phyloP scores from a whole-genome alignment of 2,329 filamentous ascomycete genomes.

The Pseudocercospora eumusae region DNA sequence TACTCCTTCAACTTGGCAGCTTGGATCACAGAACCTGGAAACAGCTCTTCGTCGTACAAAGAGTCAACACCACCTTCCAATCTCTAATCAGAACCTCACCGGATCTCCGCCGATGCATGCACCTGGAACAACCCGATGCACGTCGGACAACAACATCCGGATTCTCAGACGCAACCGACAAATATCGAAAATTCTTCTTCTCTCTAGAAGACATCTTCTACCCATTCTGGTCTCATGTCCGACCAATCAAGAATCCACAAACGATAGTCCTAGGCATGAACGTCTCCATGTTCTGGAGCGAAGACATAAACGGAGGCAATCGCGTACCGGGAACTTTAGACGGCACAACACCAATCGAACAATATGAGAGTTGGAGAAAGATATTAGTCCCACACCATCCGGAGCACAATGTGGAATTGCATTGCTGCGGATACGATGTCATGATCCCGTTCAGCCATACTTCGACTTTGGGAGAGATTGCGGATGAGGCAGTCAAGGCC shows the following conservation, averaged over 20 bases:
- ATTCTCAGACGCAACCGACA: slow-evolving; percentile 22
- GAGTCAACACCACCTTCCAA: slow-evolving; percentile 27
- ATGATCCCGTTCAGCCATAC: slow-evolving; percentile 19
- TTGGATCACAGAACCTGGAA: slow-evolving; percentile 23
- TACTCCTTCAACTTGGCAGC: slow-evolving; percentile 26
- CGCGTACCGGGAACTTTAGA: slow-evolving; percentile 21
- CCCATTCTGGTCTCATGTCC: slow-evolving; percentile 31
- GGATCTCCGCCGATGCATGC: slow-evolving; percentile 24
- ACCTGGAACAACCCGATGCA: slow-evolving; percentile 20
- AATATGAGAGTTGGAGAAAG: slow-evolving; percentile 26
- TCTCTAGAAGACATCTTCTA: slow-evolving; percentile 26
- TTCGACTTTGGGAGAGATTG: slow-evolving; percentile 28
- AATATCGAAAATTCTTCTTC: slow-evolving; percentile 28
- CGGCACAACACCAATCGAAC: slow-evolving; percentile 24
- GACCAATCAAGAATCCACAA: slow-evolving; percentile 19
- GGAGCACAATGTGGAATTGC: slow-evolving; percentile 25
- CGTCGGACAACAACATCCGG: slow-evolving; percentile 1
- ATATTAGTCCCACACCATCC: slow-evolving; percentile 27
- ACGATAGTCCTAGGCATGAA: slow-evolving; percentile 26
- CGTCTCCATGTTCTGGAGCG: slow-evolving; percentile 28
- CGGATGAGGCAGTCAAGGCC: slow-evolving; percentile 28
- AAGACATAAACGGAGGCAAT: slow-evolving; percentile 21
- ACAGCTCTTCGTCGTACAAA: slow-evolving; percentile 28
- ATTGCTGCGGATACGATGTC: slow-evolving; percentile 30
- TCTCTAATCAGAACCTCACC: slow-evolving; percentile 26